These are phyloP conservation scores for Cerrena zonata DNA, from an alignment of 1,284 basidiomycete species.

Conservation along the genomic window DNA sequence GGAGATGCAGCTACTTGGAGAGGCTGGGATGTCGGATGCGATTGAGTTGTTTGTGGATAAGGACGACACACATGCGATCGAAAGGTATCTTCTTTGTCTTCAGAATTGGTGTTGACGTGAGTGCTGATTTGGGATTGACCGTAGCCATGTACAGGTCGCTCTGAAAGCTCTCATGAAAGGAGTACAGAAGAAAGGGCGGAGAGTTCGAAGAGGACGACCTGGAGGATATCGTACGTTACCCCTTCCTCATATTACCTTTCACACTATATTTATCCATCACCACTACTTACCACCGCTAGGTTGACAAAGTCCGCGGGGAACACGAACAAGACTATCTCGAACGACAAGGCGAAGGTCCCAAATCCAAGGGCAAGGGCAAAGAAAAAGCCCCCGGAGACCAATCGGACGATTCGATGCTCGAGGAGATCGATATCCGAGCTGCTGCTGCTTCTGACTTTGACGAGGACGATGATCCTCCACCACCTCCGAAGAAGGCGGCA, in stretches of 20 bases:
- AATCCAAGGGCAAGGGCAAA: slow-evolving; percentile 31
- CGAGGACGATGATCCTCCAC: slow-evolving; percentile 40
- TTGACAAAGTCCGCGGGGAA: slow-evolving; percentile 60
- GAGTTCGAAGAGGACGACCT: slow-evolving; percentile 72
- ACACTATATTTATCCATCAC: background rate
- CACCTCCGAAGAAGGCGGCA: slow-evolving; percentile 43
- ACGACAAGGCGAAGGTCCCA: slow-evolving; percentile 25
- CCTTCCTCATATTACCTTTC: slow-evolving; percentile 2
- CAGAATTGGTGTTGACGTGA: background rate
- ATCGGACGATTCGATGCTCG: slow-evolving; percentile 67
- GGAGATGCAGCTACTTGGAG: slow-evolving; percentile 81
- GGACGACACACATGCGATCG: slow-evolving; percentile 88
- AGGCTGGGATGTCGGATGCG: slow-evolving; percentile 83
- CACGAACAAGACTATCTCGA: slow-evolving; percentile 59
- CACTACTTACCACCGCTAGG: too few species aligned
- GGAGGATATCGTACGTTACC: slow-evolving; percentile 58
- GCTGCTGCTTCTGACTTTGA: slow-evolving; percentile 22
- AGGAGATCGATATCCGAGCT: slow-evolving; percentile 20
- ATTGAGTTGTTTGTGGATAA: slow-evolving; percentile 93
- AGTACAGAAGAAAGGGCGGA: slow-evolving; percentile 48
- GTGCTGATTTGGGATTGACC: background rate
- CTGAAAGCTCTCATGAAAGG: slow-evolving; percentile 62
- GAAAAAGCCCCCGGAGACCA: slow-evolving; percentile 46
- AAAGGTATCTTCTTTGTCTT: slow-evolving; percentile 50
- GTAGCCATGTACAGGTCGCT: slow-evolving; percentile 65